These are phyloP conservation scores for Trebouxia gelatinosa DNA, from an alignment of 163 green algal species.

Conservation along the genomic window DNA sequence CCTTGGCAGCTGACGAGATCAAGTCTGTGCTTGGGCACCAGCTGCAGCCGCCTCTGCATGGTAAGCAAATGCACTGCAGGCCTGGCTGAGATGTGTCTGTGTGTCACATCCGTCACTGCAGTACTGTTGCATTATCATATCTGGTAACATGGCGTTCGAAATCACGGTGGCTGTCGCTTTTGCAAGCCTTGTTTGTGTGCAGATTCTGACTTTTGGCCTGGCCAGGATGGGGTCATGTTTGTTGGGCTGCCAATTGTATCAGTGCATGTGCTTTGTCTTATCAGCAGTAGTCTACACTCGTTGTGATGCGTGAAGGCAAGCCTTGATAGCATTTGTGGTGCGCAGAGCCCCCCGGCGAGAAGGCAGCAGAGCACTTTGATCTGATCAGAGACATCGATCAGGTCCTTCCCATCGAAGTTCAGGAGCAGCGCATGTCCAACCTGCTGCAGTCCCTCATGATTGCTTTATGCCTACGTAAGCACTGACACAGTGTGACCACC, in stretches of 20 bases:
- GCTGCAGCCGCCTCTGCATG: neutral
- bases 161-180: no score
- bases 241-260: no score
- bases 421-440: conserved; percentile 72
- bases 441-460: conserved; percentile 77
- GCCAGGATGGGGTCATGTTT: no score
- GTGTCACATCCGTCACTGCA: neutral
- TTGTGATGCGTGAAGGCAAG: no score
- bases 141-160: no score
- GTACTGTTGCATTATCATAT: neutral
- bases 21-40: no score
- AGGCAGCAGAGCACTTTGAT: conserved; percentile 1
- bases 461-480: conserved; percentile 55
- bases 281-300: neutral
- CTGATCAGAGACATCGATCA: conserved; percentile 6
- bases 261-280: neutral
- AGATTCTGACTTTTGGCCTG: no score
- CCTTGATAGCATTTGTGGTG: no score
- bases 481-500: no score
- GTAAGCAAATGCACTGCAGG: neutral
- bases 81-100: neutral
- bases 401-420: conserved; percentile 13
- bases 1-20: neutral
- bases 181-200: no score
- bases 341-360: neutral